Base-by-base conservation (phyloP, 768 basidiomycete species). In the Lactifluus subvellereus region DNA sequence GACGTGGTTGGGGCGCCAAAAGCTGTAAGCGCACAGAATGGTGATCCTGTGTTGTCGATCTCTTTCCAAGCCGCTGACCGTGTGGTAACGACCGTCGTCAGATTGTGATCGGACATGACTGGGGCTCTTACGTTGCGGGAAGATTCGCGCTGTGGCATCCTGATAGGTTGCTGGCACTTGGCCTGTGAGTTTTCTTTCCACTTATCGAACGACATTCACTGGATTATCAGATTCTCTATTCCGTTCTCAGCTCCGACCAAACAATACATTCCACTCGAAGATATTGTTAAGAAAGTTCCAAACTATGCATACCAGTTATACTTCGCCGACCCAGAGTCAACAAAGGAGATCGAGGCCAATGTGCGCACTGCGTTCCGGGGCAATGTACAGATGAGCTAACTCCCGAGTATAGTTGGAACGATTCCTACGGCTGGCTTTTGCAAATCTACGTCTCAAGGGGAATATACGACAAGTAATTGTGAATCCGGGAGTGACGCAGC, bases 81-180 rank as follows among this genome's bases (percentile, higher is more conserved):
- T 27, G 14, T 18, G 16, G 16, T 43, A 5, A 18, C 42, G 2
- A 43, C 3, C 6, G 14, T 18, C 42, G 16, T 62, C 35, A 79
- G 86, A 78, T 89, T 11, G 73, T 91, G 60, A 77, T 91, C 61
- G 91, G 88, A 0, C 91, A 92, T 68, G 91, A 93, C 68, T 92
- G 90, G 90, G 91, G 91, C 6, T 76, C 87, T 3, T 82, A 76
- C 63, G 81, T 77, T 13, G 87, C 79, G 2, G 80, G 79, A 48
- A 78, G 89, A 22, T 86, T 93, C 68, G 84, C 87, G 11, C 76
- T 89, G 27, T 91, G 87, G 86, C 74, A 89, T 69, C 88, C 91
- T 0, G 74, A 83, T 14, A 78, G 88, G 38, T 66, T 88, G 40
- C 67, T 78, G 6, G 85, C 84, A 0, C 75, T 91, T 20, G 77